Conservation (phyloP, 345 rosid genomes). For the Erucastrum elatum region DNA sequence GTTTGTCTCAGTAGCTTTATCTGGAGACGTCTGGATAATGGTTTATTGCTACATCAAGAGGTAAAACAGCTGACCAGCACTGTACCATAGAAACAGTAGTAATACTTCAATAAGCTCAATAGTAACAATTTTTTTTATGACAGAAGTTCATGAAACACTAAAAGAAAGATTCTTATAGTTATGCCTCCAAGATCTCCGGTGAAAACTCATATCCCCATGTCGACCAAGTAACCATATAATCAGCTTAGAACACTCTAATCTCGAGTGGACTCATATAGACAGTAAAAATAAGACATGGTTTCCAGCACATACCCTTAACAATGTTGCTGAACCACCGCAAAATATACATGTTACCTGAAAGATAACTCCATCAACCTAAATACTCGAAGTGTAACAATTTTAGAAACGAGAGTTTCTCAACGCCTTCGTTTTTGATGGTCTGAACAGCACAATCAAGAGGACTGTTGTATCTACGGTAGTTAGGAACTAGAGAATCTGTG, state of each 20-base stretch:
- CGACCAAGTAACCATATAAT: constrained; percentile 55
- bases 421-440: too few relatives aligned
- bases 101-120: not conserved
- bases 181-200: constrained; percentile 92
- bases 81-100: constrained; percentile 33
- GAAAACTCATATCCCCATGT: constrained; percentile 75
- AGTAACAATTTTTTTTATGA: not conserved
- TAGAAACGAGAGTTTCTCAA: too few relatives aligned
- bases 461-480: too few relatives aligned
- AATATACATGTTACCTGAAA: too few relatives aligned
- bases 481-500: too few relatives aligned
- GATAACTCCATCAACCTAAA: too few relatives aligned
- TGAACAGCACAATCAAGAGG: too few relatives aligned
- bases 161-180: constrained; percentile 61
- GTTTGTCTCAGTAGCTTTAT: constrained; percentile 55
- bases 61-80: constrained; percentile 83
- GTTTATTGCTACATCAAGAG: constrained; percentile 69
- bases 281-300: constrained; percentile 64
- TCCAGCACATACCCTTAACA: constrained; percentile 70
- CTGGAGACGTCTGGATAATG: constrained; percentile 76
- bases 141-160: constrained; percentile 11
- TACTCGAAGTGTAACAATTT: too few relatives aligned
- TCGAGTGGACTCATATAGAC: constrained; percentile 74
- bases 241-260: constrained; percentile 46
- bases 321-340: not conserved